Evolutionary conservation across 148 eudicot species (phyloP).

Genomic region (Pouteria glomerata): DNA sequence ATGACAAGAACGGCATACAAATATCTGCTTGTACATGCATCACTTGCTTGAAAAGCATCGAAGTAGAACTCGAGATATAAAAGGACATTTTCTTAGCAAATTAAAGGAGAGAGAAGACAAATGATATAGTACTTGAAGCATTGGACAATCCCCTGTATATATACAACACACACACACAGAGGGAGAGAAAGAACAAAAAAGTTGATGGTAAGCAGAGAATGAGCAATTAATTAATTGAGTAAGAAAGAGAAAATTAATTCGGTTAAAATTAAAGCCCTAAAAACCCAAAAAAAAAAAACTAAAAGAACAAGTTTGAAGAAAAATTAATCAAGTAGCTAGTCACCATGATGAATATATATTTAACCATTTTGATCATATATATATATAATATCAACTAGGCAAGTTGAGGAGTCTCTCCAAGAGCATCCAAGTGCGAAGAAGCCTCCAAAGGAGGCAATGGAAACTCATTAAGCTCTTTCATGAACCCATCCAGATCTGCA

Average conservation of each 20-base stretch:
- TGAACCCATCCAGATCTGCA: constrained; percentile 49
- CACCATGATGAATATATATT: no score
- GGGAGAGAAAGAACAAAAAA: not conserved
- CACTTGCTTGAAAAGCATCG: constrained; percentile 12
- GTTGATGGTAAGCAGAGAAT: no score
- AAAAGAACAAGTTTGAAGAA: not conserved
- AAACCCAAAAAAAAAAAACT: not conserved
- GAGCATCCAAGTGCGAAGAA: constrained; percentile 29
- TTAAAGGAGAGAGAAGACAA: not conserved
- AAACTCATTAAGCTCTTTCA: constrained; percentile 42
- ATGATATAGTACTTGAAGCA: not conserved
- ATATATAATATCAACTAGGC: not conserved
- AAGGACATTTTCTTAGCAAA: not conserved
- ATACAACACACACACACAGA: not conserved
- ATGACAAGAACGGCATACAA: no score
- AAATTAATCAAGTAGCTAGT: not conserved
- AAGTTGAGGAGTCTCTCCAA: constrained; percentile 19
- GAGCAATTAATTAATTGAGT: not conserved
- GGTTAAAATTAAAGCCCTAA: not conserved
- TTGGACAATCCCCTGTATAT: not conserved
- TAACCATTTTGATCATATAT: no score
- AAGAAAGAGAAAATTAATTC: not conserved
- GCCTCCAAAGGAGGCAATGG: constrained; percentile 37
- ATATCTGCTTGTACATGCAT: no score
- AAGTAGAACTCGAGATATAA: constrained; percentile 12